Evolutionary conservation across 306 rosid genomes (phyloP).

Genomic region (Aeschynomene evenia): DNA sequence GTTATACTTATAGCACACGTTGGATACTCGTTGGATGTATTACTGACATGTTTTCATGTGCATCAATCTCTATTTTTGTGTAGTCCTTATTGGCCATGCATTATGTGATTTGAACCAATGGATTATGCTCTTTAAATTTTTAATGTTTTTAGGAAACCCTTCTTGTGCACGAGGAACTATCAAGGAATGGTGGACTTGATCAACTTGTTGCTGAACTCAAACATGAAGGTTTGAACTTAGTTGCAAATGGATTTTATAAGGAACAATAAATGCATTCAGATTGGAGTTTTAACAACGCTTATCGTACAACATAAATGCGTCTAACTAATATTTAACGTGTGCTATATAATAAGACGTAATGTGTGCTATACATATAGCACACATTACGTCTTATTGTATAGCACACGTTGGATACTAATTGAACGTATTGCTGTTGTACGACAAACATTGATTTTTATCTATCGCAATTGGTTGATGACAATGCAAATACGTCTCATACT

Average conservation of each 20-base stretch:
- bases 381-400: too few relatives aligned
- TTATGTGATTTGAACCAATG: neutral
- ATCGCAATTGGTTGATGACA: too few relatives aligned
- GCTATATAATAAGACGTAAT: too few relatives aligned
- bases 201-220: constrained; percentile 60
- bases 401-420: too few relatives aligned
- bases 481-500: too few relatives aligned
- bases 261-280: neutral
- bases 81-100: neutral
- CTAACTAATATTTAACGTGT: too few relatives aligned
- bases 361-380: too few relatives aligned
- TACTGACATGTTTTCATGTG: neutral
- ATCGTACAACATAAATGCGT: too few relatives aligned
- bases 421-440: too few relatives aligned
- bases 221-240: constrained; percentile 49
- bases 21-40: too few relatives aligned
- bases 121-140: constrained; percentile 5
- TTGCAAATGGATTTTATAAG: constrained; percentile 11
- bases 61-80: neutral
- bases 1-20: too few relatives aligned
- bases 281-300: neutral
- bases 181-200: constrained; percentile 45
- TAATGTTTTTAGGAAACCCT: constrained; percentile 73
- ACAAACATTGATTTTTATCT: too few relatives aligned
- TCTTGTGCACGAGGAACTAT: constrained; percentile 74